These are phyloP conservation scores for Akebia trifoliata DNA, from an alignment of 164 flowering plant genomes.

Conservation along the genomic window DNA sequence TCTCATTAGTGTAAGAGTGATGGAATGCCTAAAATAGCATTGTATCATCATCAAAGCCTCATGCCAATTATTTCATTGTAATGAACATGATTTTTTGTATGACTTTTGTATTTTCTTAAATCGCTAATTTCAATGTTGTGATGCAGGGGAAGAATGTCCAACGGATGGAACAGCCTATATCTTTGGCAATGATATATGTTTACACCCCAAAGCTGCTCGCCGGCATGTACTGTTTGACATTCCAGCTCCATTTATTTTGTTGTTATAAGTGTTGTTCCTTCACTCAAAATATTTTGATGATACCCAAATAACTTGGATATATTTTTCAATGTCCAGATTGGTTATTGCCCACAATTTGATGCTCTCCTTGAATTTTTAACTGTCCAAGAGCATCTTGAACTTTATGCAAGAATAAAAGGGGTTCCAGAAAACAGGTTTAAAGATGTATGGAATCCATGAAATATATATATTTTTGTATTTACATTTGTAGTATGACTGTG, in stretches of 20 bases:
- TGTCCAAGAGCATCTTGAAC: constrained; percentile 90
- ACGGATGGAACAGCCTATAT: constrained; percentile 87
- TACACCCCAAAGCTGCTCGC: constrained; percentile 80
- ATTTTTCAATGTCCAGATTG: constrained; percentile 50
- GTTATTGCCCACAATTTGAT: constrained; percentile 98
- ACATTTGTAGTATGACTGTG: neutral
- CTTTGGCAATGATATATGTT: constrained; percentile 80
- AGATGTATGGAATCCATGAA: constrained; percentile 43
- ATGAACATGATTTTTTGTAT: too few species aligned
- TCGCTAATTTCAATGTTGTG: neutral
- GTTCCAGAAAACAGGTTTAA: constrained; percentile 58
- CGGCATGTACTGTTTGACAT: constrained; percentile 51
- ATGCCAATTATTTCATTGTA: too few species aligned
- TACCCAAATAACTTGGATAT: constrained; percentile 3
- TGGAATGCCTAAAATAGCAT: neutral
- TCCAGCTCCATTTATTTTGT: constrained; percentile 3
- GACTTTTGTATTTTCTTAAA: neutral
- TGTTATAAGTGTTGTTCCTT: constrained; percentile 3
- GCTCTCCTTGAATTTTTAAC: constrained; percentile 78
- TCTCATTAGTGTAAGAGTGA: neutral
- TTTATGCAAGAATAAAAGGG: constrained; percentile 94
- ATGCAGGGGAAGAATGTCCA: constrained; percentile 82
- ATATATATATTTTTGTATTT: neutral
- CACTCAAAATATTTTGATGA: neutral
- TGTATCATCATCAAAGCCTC: too few species aligned